Percentiles rank a stretch among this genome's conserved stretches.
phyloP scores from a whole-genome alignment of 495 filamentous ascomycete genomes.

The Penicillium malachiteum region DNA sequence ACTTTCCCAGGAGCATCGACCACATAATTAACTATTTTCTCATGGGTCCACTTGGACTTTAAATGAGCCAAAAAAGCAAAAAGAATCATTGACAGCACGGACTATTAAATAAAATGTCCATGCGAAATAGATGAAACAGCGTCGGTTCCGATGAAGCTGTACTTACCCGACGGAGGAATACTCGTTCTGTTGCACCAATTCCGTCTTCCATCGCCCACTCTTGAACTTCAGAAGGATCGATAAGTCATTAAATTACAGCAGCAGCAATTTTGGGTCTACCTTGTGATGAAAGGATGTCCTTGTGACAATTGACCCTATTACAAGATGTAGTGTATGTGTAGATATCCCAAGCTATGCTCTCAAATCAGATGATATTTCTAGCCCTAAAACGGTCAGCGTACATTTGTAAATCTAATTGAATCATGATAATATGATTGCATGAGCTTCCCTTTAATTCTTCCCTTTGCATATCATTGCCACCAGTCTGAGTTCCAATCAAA shows the following conservation, averaged over 20 bases:
- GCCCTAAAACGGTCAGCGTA: constrained; percentile 3
- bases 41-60: not conserved
- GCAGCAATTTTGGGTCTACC: not conserved
- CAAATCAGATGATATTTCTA: constrained; percentile 5
- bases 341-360: not conserved
- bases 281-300: not conserved
- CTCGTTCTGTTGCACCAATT: constrained; percentile 26
- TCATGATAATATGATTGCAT: not conserved
- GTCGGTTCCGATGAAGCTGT: constrained; percentile 21
- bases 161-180: constrained; percentile 23
- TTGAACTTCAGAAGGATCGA: not conserved
- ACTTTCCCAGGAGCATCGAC: not conserved
- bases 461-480: constrained; percentile 1
- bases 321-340: not conserved
- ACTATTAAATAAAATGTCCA: constrained; percentile 3
- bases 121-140: constrained; percentile 25
- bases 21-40: not conserved
- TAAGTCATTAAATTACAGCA: not conserved
- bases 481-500: constrained; percentile 15
- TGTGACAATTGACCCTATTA: not conserved
- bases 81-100: not conserved
- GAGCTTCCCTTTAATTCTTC: not conserved
- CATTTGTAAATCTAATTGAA: not conserved
- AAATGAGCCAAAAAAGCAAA: not conserved
- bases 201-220: constrained; percentile 13